Conservation (phyloP, 192 early-diverging fungal species). For the Gigaspora rosea region DNA sequence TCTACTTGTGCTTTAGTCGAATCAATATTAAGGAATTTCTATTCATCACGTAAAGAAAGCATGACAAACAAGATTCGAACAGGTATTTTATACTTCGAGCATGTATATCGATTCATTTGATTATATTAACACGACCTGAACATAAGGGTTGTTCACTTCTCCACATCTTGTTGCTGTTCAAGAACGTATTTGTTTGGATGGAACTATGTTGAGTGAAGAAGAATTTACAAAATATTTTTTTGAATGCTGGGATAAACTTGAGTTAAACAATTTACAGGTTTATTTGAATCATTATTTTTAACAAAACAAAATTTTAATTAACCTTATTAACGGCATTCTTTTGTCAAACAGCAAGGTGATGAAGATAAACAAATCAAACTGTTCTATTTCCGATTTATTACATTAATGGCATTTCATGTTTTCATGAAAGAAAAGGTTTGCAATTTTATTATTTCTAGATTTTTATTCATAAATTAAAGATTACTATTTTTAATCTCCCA, state of each 20-base stretch:
- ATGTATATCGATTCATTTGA: neutral
- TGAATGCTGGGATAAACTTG: slow-evolving; percentile 78
- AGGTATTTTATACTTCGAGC: neutral
- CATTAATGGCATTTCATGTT: slow-evolving; percentile 85
- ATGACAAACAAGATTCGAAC: slow-evolving; percentile 4
- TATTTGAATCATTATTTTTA: neutral
- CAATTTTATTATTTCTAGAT: no score
- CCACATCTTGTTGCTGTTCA: slow-evolving; percentile 92
- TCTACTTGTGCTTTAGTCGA: slow-evolving; percentile 82
- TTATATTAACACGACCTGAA: slow-evolving; percentile 26
- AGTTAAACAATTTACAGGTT: slow-evolving; percentile 25
- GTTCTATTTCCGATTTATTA: slow-evolving; percentile 90
- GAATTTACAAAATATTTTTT: slow-evolving; percentile 78
- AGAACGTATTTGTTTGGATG: slow-evolving; percentile 94
- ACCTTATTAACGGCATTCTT: neutral
- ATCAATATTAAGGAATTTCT: slow-evolving; percentile 64
- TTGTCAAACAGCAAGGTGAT: neutral
- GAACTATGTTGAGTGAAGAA: slow-evolving; percentile 70
- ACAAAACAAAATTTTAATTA: neutral
- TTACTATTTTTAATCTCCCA: neutral
- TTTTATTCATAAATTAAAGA: no score
- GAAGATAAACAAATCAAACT: slow-evolving; percentile 44
- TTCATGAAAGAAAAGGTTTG: slow-evolving; percentile 68
- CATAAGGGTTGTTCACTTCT: slow-evolving; percentile 83
- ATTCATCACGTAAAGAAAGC: neutral